Percentiles rank a stretch among this genome's conserved stretches.
phyloP scores from a whole-genome alignment of 78 protist genomes.

The Polysphondylium violaceum region DNA sequence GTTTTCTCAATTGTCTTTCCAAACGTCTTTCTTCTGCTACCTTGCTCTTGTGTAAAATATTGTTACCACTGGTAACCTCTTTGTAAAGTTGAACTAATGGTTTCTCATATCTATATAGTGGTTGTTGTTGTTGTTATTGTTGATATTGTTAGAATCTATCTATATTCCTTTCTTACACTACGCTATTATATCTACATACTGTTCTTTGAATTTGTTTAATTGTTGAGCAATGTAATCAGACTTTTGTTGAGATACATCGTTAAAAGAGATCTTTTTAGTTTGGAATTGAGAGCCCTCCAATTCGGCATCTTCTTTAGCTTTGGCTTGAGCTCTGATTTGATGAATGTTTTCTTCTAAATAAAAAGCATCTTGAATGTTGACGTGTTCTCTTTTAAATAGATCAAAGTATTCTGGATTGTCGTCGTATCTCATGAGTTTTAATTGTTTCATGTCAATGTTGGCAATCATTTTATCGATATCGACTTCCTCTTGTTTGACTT shows the following conservation, averaged over 20 bases:
- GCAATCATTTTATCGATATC: constrained; percentile 65
- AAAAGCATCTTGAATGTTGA: constrained; percentile 29
- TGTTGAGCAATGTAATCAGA: constrained; percentile 27
- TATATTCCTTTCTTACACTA: not conserved
- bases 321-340: not conserved
- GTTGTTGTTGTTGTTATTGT: not conserved
- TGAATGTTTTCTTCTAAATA: not conserved
- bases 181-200: constrained; percentile 11
- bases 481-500: not conserved
- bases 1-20: constrained; percentile 2
- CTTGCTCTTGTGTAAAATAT: constrained; percentile 6
- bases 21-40: constrained; percentile 28
- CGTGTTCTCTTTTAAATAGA: constrained; percentile 1
- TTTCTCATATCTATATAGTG: constrained; percentile 41
- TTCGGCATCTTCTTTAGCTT: not conserved
- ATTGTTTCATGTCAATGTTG: constrained; percentile 7
- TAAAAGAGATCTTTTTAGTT: not conserved
- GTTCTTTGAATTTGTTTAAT: constrained; percentile 42
- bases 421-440: constrained; percentile 50
- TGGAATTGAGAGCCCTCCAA: constrained; percentile 46
- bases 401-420: constrained; percentile 29
- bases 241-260: constrained; percentile 13
- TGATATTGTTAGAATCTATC: not conserved
- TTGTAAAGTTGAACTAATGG: constrained; percentile 55
- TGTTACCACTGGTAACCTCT: constrained; percentile 12